Conservation (phyloP, 441 rosid genomes). For the Pelargonium australe region DNA sequence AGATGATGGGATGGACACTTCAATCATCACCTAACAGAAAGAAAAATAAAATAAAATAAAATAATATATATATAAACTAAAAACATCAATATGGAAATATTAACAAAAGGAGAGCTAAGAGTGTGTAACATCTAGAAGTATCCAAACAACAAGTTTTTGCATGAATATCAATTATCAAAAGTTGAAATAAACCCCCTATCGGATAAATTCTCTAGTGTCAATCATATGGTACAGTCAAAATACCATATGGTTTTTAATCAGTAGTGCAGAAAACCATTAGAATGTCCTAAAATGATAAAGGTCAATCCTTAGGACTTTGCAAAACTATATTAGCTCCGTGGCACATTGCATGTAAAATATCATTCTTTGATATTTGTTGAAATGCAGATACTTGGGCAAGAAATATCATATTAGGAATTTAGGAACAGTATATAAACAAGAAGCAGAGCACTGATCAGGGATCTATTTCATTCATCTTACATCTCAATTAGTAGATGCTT, state of each 20-base stretch:
- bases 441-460: slow-evolving; percentile 3
- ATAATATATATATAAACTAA: not conserved
- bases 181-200: not conserved
- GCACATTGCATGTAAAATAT: not conserved
- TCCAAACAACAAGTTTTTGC: not conserved
- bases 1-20: slow-evolving; percentile 72
- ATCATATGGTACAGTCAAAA: not conserved
- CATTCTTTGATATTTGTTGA: not conserved
- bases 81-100: slow-evolving; percentile 8
- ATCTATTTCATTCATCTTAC: slow-evolving; percentile 6
- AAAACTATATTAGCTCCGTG: not conserved
- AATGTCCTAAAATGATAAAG: not conserved
- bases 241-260: not conserved
- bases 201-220: not conserved
- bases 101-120: not conserved
- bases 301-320: not conserved
- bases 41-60: too few species aligned
- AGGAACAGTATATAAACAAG: not conserved
- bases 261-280: not conserved
- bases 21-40: slow-evolving; percentile 55
- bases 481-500: slow-evolving; percentile 1
- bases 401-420: not conserved
- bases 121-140: not conserved
- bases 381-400: not conserved
- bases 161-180: not conserved